Conservation (phyloP, 345 rosid genomes). For the Iberis pinnata region DNA sequence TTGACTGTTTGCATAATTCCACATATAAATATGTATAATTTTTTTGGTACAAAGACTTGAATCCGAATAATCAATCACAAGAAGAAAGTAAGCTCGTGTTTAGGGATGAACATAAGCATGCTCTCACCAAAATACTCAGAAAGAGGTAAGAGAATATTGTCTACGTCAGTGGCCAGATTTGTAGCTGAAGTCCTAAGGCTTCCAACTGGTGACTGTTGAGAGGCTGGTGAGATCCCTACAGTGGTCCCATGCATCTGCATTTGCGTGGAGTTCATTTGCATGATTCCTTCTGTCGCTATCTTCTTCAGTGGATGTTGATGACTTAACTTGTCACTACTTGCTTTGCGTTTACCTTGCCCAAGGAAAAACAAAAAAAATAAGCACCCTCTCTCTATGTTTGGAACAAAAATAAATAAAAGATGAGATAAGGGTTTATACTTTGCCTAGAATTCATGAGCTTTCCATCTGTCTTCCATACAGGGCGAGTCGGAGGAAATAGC, state of each 20-base stretch:
- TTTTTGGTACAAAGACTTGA: neutral
- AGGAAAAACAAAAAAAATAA: neutral
- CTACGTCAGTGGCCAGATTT: constrained; percentile 42
- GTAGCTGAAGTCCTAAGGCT: constrained; percentile 37
- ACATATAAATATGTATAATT: neutral
- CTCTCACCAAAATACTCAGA: constrained; percentile 61
- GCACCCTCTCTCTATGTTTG: neutral
- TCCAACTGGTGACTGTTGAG: constrained; percentile 36
- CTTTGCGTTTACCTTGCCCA: constrained; percentile 68
- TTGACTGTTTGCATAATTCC: neutral
- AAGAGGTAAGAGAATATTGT: constrained; percentile 48
- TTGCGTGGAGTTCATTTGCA: constrained; percentile 53
- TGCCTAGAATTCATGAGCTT: constrained; percentile 30
- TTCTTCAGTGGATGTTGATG: constrained; percentile 65
- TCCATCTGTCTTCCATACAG: constrained; percentile 43
- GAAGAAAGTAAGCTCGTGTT: constrained; percentile 57
- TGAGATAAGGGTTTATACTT: constrained; percentile 38
- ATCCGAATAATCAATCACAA: constrained; percentile 32
- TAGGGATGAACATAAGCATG: constrained; percentile 56
- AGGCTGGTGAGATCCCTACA: constrained; percentile 29
- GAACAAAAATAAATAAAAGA: neutral
- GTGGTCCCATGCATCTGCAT: constrained; percentile 41
- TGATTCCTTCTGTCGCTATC: constrained; percentile 42
- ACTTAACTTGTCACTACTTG: constrained; percentile 51
- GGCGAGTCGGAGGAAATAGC: constrained; percentile 43